Evolutionary conservation across 2,329 filamentous ascomycete species (phyloP).

Genomic region (Verticillium zaregamsianum): DNA sequence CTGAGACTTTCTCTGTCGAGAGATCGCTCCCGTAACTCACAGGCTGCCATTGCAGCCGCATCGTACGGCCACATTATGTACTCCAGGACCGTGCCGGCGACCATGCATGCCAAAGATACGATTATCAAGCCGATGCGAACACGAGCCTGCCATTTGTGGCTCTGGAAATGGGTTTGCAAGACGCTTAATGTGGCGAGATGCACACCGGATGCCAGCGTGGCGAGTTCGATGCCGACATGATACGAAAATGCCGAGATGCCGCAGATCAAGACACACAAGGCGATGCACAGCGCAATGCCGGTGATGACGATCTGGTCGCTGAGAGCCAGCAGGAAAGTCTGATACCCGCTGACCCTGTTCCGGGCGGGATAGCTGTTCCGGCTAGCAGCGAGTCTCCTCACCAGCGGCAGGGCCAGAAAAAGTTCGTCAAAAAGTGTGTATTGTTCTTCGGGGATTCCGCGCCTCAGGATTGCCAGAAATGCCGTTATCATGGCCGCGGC

Average conservation of each 20-base stretch:
- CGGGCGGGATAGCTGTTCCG: not conserved
- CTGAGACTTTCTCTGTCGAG: not conserved
- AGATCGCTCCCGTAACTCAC: not conserved
- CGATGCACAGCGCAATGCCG: not conserved
- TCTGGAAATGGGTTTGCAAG: not conserved
- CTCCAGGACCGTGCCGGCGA: not conserved
- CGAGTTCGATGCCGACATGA: not conserved
- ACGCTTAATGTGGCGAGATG: not conserved
- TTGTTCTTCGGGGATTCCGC: not conserved
- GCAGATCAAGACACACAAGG: not conserved
- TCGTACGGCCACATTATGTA: not conserved
- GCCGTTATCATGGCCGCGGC: not conserved
- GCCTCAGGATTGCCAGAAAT: not conserved
- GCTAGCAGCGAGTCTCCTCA: not conserved
- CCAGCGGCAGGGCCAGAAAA: not conserved
- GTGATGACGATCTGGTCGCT: not conserved
- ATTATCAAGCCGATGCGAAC: not conserved
- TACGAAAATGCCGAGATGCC: not conserved
- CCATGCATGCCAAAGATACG: not conserved
- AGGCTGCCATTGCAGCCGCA: not conserved
- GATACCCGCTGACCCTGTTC: not conserved
- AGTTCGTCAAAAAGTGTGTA: not conserved
- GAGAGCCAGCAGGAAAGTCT: not conserved
- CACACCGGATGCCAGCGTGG: not conserved
- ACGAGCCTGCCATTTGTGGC: not conserved